Evolutionary conservation across 2,329 filamentous ascomycete genomes (phyloP).

Genomic region (Paecilomyces formosus): DNA sequence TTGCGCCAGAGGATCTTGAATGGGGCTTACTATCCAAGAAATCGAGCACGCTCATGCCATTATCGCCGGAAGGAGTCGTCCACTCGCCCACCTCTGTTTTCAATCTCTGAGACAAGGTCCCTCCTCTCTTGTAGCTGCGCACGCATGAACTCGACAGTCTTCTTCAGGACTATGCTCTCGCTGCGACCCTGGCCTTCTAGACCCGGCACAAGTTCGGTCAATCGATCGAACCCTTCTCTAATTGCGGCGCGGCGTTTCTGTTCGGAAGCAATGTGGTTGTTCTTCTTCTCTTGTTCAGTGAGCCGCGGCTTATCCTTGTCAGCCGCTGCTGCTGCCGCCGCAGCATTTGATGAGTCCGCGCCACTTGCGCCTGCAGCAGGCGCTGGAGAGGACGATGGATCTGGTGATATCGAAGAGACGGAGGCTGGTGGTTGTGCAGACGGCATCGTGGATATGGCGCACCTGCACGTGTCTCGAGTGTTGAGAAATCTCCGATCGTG

Average conservation of each 20-base stretch:
- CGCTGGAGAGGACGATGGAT: slow-evolving; percentile 15
- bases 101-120: slow-evolving; percentile 51
- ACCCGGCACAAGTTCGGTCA: slow-evolving; percentile 73
- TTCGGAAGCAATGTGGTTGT: slow-evolving; percentile 63
- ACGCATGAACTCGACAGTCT: slow-evolving; percentile 59
- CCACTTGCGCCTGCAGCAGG: slow-evolving; percentile 15
- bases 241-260: slow-evolving; percentile 65
- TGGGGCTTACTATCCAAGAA: neutral
- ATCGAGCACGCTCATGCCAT: slow-evolving; percentile 1
- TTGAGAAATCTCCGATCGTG: neutral
- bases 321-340: slow-evolving; percentile 8
- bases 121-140: slow-evolving; percentile 54
- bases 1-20: neutral
- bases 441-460: slow-evolving; percentile 10
- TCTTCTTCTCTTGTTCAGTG: slow-evolving; percentile 64
- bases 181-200: slow-evolving; percentile 76
- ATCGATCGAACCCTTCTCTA: slow-evolving; percentile 71
- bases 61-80: slow-evolving; percentile 28
- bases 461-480: neutral
- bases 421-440: slow-evolving; percentile 16
- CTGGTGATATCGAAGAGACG: slow-evolving; percentile 16
- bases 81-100: slow-evolving; percentile 52
- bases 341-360: slow-evolving; percentile 11
- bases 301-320: slow-evolving; percentile 54
- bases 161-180: slow-evolving; percentile 73